Conservation (phyloP, 306 rosid species). For the Gillenia trifoliata region DNA sequence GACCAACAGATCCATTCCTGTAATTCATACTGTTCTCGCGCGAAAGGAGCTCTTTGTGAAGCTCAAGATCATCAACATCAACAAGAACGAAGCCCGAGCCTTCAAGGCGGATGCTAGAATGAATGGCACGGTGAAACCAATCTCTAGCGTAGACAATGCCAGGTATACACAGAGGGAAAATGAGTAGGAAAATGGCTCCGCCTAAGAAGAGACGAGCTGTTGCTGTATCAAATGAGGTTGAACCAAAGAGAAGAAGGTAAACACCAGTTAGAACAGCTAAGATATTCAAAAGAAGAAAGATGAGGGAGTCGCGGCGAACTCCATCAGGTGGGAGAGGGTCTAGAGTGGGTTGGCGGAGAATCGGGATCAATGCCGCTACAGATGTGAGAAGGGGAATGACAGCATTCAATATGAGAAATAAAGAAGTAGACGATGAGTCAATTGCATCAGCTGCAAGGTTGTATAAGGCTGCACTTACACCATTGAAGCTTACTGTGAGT, state of each 20-base stretch:
- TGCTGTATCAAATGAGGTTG: slow-evolving; percentile 34
- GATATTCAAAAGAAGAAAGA: slow-evolving; percentile 63
- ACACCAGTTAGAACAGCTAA: slow-evolving; percentile 70
- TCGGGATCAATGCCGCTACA: slow-evolving; percentile 56
- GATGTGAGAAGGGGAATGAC: slow-evolving; percentile 68
- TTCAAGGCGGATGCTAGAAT: slow-evolving; percentile 49
- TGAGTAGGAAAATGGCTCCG: slow-evolving; percentile 66
- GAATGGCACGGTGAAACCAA: slow-evolving; percentile 53
- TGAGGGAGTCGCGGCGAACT: slow-evolving; percentile 58
- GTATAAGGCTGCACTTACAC: slow-evolving; percentile 94
- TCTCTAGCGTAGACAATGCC: slow-evolving; percentile 66
- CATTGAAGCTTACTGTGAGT: slow-evolving; percentile 92
- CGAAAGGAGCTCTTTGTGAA: slow-evolving; percentile 68
- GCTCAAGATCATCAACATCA: slow-evolving; percentile 82
- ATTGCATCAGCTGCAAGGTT: slow-evolving; percentile 75
- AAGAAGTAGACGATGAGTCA: slow-evolving; percentile 47
- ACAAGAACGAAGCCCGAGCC: slow-evolving; percentile 64
- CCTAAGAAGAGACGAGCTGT: slow-evolving; percentile 46
- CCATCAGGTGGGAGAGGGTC: slow-evolving; percentile 61
- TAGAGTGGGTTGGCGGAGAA: slow-evolving; percentile 72
- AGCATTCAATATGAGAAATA: slow-evolving; percentile 69
- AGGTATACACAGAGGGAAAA: slow-evolving; percentile 66
- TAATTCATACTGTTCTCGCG: slow-evolving; percentile 33
- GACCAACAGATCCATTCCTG: slow-evolving; percentile 30
- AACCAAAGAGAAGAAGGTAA: slow-evolving; percentile 71